Evolutionary conservation across 768 basidiomycete genomes (phyloP), one percentile per base, ranked within the genome.

Genomic region (Tylopilus rubrobrunneus): DNA sequence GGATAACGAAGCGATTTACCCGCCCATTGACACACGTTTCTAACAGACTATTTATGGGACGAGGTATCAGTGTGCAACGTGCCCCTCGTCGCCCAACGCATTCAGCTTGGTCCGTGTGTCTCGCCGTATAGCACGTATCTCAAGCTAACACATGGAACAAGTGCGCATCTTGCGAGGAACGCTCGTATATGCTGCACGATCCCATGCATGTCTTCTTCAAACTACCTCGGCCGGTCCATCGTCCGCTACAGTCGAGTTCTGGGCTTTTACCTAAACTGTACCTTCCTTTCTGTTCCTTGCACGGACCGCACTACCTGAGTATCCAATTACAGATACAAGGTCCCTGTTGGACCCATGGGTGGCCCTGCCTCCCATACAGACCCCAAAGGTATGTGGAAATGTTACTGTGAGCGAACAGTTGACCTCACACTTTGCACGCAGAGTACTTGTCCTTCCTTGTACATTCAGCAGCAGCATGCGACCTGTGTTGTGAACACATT

Each of bases 11-110:
- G 45, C 23, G 6, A 10, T n/a, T 42, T 10, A 31, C 29, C 29
- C 29, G 29, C 10, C 29, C 33, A 1, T 19, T 36, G 1, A 51
- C 12, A 25, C 44, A 23, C 10, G 27, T 23, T 5, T 7, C 19
- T 55, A 52, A 37, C 61, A 92, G 89, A 70, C 76, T 27, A 93
- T 96, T 52, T 69, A 83, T 48, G 93, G 95, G 6, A 73, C 80
- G 44, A 78, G 94, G 41, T 98, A 87, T 67, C 94, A 97, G 65
- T 98, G 95, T 65, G 91, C 87, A 14, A 87, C 86, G 56, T 98
- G 95, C 62, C 82, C 91, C 0, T 93, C 93, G 5, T 75, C 74
- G 37, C 85, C 91, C 0, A 73, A 72, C 19, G 68, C 82, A 10
- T 94, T 82, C 68, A 95, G 80, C 66, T 71, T 97, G 63, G 94